Conservation (phyloP, 148 eudicot species). For the Talinum fruticosum region DNA sequence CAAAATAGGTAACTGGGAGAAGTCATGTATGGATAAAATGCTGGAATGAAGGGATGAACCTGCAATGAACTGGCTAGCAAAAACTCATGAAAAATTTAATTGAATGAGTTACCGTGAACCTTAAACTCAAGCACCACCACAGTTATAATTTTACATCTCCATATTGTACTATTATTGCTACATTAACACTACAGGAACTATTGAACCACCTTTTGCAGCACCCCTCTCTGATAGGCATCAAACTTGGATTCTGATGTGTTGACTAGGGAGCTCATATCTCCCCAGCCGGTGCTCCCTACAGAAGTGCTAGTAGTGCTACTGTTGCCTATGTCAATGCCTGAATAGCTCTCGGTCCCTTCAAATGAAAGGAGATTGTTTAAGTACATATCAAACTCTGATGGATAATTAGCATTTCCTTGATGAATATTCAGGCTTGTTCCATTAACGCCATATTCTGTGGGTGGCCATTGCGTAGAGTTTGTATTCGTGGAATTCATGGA, state of each 20-base stretch:
- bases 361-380: slow-evolving; percentile 23
- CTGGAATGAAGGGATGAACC: neutral
- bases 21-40: slow-evolving; percentile 1
- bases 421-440: slow-evolving; percentile 10
- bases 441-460: slow-evolving; percentile 14
- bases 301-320: slow-evolving; percentile 33
- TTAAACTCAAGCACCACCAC: slow-evolving; percentile 20
- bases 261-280: slow-evolving; percentile 35
- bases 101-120: slow-evolving; percentile 11
- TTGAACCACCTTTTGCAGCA: slow-evolving; percentile 19
- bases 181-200: slow-evolving; percentile 27
- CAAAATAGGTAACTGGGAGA: neutral
- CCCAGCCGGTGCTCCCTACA: slow-evolving; percentile 43
- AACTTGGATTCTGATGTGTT: slow-evolving; percentile 34
- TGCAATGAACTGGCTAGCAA: neutral
- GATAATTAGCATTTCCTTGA: slow-evolving; percentile 30
- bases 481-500: neutral
- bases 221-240: slow-evolving; percentile 29
- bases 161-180: slow-evolving; percentile 24
- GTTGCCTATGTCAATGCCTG: slow-evolving; percentile 27
- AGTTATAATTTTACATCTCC: slow-evolving; percentile 26
- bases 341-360: slow-evolving; percentile 34
- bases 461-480: slow-evolving; percentile 21
- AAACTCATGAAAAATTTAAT: slow-evolving; percentile 14
- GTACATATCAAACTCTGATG: slow-evolving; percentile 30